Conservation (phyloP, 2,329 filamentous ascomycete genomes). For the Plectosphaerella sp. region DNA sequence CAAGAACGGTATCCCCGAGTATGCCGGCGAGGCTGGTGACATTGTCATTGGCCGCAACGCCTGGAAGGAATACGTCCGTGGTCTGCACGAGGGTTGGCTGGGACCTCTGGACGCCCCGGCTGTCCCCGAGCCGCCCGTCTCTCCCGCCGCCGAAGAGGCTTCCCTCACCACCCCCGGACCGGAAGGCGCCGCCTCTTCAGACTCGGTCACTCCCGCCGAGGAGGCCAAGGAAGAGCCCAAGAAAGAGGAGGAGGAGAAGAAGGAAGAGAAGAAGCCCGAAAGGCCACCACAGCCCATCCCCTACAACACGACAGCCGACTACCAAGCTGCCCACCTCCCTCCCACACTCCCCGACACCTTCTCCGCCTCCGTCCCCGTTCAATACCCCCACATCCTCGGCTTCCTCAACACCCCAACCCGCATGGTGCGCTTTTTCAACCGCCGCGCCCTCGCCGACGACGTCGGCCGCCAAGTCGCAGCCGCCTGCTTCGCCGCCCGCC, state of each 20-base stretch:
- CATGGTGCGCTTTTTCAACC: slow-evolving; percentile 82
- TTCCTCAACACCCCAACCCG: slow-evolving; percentile 87
- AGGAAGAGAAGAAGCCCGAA: slow-evolving; percentile 50
- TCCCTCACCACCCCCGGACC: slow-evolving; percentile 17
- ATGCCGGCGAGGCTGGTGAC: slow-evolving; percentile 73
- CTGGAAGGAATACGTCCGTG: slow-evolving; percentile 96
- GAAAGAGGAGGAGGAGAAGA: slow-evolving; percentile 30
- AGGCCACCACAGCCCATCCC: slow-evolving; percentile 61
- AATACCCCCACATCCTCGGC: slow-evolving; percentile 85
- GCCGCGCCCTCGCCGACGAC: slow-evolving; percentile 77
- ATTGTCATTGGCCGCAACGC: slow-evolving; percentile 85
- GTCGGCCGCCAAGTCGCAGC: slow-evolving; percentile 86
- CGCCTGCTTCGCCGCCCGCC: slow-evolving; percentile 63
- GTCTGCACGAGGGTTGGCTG: slow-evolving; percentile 93
- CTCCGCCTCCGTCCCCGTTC: slow-evolving; percentile 66
- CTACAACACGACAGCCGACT: slow-evolving; percentile 71
- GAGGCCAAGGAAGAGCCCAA: slow-evolving; percentile 13
- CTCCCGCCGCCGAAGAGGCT: slow-evolving; percentile 8
- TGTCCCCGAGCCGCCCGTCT: slow-evolving; percentile 17
- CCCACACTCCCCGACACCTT: slow-evolving; percentile 64
- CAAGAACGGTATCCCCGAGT: slow-evolving; percentile 64
- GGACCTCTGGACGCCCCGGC: slow-evolving; percentile 69
- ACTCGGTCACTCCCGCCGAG: slow-evolving; percentile 1
- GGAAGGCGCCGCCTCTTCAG: slow-evolving; percentile 8
- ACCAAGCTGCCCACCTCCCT: slow-evolving; percentile 62